Percentiles rank a stretch among this genome's conserved stretches.
phyloP scores from a whole-genome alignment of 306 rosid species.

The Corylus americana region DNA sequence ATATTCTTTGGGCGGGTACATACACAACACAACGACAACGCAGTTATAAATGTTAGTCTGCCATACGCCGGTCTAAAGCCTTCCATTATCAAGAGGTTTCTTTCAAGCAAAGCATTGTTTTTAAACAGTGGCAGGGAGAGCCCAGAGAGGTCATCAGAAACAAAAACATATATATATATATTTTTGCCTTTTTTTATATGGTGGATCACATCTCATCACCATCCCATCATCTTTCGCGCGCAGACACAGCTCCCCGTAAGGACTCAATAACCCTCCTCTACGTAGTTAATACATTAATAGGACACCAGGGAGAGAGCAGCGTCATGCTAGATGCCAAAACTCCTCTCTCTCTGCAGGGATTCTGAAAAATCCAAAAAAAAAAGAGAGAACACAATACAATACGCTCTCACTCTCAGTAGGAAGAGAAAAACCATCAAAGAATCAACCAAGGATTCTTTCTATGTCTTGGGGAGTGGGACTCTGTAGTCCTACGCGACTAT shows the following conservation, averaged over 20 bases:
- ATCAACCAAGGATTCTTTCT: conserved; percentile 23
- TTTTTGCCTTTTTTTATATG: conserved; percentile 8
- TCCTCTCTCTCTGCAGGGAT: neutral
- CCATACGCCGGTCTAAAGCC: conserved; percentile 26
- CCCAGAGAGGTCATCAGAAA: neutral
- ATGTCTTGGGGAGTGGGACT: conserved; percentile 32
- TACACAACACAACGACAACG: neutral
- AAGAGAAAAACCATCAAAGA: conserved; percentile 18
- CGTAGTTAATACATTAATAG: too few relatives aligned
- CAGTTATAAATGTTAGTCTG: neutral
- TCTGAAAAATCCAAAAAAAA: neutral
- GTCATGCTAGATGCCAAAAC: neutral
- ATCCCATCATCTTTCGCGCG: conserved; percentile 36
- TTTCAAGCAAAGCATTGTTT: conserved; percentile 50
- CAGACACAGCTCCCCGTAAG: conserved; percentile 40
- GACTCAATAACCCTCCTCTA: too few relatives aligned
- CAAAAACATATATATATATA: too few relatives aligned
- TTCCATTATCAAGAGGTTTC: conserved; percentile 32
- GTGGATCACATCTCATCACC: conserved; percentile 33
- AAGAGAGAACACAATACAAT: neutral
- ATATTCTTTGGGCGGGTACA: conserved; percentile 28
- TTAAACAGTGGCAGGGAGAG: conserved; percentile 8
- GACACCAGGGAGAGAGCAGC: neutral
- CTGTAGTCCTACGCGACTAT: conserved; percentile 3
- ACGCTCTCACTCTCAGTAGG: neutral